These are phyloP conservation scores for Carex cristatella DNA, from an alignment of 176 grass and related monocot species.

Conservation along the genomic window DNA sequence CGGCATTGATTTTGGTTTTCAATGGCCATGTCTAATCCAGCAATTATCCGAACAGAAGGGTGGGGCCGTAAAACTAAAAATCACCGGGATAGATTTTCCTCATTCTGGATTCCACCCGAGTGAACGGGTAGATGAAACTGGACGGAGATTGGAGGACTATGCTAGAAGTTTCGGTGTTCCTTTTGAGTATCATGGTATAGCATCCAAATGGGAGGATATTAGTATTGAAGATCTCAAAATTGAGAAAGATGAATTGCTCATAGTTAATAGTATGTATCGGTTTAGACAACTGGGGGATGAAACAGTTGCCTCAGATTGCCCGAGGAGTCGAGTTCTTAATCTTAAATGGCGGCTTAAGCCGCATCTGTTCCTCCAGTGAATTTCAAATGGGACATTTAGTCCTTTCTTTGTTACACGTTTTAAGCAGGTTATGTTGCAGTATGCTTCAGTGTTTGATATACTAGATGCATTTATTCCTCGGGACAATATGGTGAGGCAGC, in stretches of 20 bases:
- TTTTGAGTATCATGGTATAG: constrained; percentile 31
- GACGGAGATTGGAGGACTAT: constrained; percentile 24
- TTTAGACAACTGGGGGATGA: constrained; percentile 28
- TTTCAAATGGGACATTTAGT: constrained; percentile 26
- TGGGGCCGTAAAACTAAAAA: neutral
- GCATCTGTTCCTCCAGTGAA: constrained; percentile 24
- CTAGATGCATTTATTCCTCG: constrained; percentile 22
- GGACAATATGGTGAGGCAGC: constrained; percentile 15
- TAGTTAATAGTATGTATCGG: constrained; percentile 25
- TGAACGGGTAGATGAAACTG: constrained; percentile 25
- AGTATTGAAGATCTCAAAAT: constrained; percentile 21
- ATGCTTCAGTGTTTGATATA: constrained; percentile 18
- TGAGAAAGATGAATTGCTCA: constrained; percentile 23
- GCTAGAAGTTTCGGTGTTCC: constrained; percentile 31
- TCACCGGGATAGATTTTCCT: constrained; percentile 2
- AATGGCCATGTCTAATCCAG: constrained; percentile 5
- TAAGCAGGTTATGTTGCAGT: constrained; percentile 19
- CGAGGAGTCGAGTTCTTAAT: constrained; percentile 27
- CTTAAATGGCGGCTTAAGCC: constrained; percentile 27
- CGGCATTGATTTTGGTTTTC: neutral
- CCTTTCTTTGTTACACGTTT: constrained; percentile 33
- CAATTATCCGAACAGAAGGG: neutral
- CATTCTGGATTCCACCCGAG: constrained; percentile 27
- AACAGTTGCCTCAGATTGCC: constrained; percentile 23
- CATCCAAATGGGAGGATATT: constrained; percentile 29